Evolutionary conservation across 2,329 filamentous ascomycete species (phyloP).

Genomic region (Colletotrichum lentis): DNA sequence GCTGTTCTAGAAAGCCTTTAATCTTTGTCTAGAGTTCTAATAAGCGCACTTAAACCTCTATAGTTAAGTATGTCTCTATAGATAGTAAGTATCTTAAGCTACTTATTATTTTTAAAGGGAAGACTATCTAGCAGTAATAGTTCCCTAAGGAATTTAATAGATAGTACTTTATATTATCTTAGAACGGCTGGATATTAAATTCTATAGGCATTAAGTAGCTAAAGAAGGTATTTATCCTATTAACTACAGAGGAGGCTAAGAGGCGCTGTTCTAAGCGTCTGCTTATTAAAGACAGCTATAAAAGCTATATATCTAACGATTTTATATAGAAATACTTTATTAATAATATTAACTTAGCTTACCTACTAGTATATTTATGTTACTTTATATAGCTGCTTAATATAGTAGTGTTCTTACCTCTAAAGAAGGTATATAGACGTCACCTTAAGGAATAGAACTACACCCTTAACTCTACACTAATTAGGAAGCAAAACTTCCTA

Average conservation of each 20-base stretch:
- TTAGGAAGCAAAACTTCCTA: neutral
- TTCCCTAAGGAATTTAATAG: conserved; percentile 24
- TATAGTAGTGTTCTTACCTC: conserved; percentile 8
- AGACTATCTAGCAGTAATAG: conserved; percentile 35
- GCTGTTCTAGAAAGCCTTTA: conserved; percentile 1
- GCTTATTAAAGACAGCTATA: conserved; percentile 37
- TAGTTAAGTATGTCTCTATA: conserved; percentile 38
- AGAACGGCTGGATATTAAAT: conserved; percentile 40
- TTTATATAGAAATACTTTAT: conserved; percentile 39
- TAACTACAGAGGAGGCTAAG: conserved; percentile 1
- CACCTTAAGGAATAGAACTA: neutral
- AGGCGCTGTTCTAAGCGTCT: conserved; percentile 2
- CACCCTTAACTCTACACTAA: neutral
- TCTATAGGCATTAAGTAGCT: conserved; percentile 37
- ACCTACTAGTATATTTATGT: conserved; percentile 39
- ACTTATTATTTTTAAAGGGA: conserved; percentile 40
- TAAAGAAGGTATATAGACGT: neutral
- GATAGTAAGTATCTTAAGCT: conserved; percentile 4
- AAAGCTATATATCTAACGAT: conserved; percentile 34
- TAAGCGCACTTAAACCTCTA: conserved; percentile 36
- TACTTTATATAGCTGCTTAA: conserved; percentile 37
- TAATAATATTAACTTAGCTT: conserved; percentile 37
- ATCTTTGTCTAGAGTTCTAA: conserved; percentile 25
- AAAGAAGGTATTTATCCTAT: conserved; percentile 37
- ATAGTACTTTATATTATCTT: conserved; percentile 34